These are phyloP conservation scores for Cytospora piceicola DNA, from an alignment of 2,329 filamentous ascomycete genomes.

Conservation along the genomic window DNA sequence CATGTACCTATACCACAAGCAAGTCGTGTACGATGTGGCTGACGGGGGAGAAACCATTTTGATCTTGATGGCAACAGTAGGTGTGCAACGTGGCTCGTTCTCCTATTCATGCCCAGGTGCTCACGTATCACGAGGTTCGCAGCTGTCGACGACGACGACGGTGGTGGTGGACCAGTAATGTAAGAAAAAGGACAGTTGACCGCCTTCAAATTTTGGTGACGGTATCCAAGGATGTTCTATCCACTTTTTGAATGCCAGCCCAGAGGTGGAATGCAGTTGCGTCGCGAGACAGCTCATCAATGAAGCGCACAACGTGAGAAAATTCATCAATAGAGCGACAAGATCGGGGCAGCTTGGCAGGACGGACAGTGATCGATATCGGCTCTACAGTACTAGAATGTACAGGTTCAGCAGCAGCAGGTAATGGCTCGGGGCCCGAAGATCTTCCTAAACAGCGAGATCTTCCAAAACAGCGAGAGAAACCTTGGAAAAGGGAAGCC, in stretches of 20 bases:
- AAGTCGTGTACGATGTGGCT: background rate
- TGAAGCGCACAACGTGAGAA: background rate
- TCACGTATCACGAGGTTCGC: constrained; percentile 18
- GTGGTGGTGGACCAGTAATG: constrained; percentile 1
- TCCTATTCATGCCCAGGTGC: constrained; percentile 2
- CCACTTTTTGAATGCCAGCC: constrained; percentile 24
- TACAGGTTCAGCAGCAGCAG: background rate
- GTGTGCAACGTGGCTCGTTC: constrained; percentile 29
- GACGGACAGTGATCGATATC: background rate
- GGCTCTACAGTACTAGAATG: background rate
- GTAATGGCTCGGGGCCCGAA: background rate
- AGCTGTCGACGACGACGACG: background rate
- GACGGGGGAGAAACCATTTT: background rate
- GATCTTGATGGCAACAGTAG: constrained; percentile 5
- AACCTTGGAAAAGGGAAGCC: constrained; percentile 10
- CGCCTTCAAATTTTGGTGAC: constrained; percentile 12
- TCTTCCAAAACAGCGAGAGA: background rate
- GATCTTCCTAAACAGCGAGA: background rate
- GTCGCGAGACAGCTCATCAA: constrained; percentile 8
- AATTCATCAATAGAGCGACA: background rate
- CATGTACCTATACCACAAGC: constrained; percentile 11
- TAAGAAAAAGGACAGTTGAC: constrained; percentile 12
- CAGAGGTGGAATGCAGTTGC: constrained; percentile 11
- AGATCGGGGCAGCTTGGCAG: background rate
- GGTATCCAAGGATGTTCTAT: constrained; percentile 14